These are phyloP conservation scores for Nannochloropsis gaditana DNA, from an alignment of 108 stramenopile genomes.

Conservation along the genomic window DNA sequence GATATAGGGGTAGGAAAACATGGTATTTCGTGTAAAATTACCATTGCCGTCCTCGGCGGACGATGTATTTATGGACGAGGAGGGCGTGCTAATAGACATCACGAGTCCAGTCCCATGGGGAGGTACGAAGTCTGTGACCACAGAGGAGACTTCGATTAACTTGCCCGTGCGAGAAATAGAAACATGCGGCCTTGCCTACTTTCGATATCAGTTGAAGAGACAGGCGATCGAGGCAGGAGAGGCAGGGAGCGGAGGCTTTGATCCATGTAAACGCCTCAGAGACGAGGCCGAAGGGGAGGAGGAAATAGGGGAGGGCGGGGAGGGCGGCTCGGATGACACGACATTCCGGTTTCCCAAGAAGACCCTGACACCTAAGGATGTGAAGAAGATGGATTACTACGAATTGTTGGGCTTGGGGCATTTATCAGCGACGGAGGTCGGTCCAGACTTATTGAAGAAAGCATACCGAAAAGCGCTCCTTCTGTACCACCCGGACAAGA, in stretches of 20 bases:
- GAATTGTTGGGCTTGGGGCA: conserved; percentile 42
- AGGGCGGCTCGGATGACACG: neutral
- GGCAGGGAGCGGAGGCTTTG: neutral
- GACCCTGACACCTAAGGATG: conserved; percentile 34
- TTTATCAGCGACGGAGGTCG: conserved; percentile 35
- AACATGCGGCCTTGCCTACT: conserved; percentile 15
- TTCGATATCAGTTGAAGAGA: conserved; percentile 10
- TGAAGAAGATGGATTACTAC: conserved; percentile 35
- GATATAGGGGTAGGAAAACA: no score
- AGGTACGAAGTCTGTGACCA: no score
- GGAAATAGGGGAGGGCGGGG: neutral
- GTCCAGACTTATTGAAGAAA: conserved; percentile 43
- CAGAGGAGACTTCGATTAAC: neutral
- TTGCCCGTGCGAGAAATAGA: neutral
- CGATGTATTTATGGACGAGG: neutral
- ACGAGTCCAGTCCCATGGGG: neutral
- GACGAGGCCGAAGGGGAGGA: neutral
- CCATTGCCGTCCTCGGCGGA: neutral
- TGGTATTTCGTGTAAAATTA: neutral
- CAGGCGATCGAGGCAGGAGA: neutral
- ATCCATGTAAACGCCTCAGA: neutral
- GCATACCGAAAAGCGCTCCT: conserved; percentile 57
- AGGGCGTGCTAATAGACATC: neutral
- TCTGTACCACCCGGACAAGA: conserved; percentile 57
- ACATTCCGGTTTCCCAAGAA: conserved; percentile 11